These are phyloP conservation scores for Zymoseptoria crescenta DNA, from an alignment of 2,329 filamentous ascomycete species.

Conservation along the genomic window DNA sequence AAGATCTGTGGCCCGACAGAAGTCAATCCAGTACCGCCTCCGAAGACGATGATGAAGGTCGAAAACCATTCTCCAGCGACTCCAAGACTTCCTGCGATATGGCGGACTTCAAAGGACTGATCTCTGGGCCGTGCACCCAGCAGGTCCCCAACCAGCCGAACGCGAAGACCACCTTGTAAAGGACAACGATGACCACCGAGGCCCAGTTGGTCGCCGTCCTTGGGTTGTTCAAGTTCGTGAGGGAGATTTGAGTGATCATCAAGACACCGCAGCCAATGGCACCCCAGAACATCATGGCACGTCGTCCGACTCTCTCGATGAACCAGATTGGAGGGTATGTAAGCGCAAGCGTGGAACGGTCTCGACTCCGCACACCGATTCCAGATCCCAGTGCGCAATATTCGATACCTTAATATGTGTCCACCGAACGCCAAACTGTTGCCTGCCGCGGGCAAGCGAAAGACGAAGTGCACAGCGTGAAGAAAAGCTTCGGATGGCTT, in stretches of 20 bases:
- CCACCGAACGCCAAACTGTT: constrained; percentile 29
- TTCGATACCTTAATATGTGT: constrained; percentile 28
- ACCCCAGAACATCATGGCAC: constrained; percentile 25
- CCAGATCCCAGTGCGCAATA: constrained; percentile 31
- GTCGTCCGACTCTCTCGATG: constrained; percentile 29
- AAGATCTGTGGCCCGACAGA: constrained; percentile 33
- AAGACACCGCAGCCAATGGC: constrained; percentile 22
- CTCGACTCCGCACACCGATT: no score
- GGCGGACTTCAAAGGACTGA: constrained; percentile 28
- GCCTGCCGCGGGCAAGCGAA: constrained; percentile 23
- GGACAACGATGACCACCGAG: constrained; percentile 23
- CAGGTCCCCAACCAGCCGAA: constrained; percentile 29
- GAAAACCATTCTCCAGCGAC: constrained; percentile 24
- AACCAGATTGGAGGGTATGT: constrained; percentile 18
- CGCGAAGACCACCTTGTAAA: constrained; percentile 25
- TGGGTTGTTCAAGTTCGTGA: constrained; percentile 15
- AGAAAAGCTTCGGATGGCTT: no score
- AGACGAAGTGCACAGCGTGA: constrained; percentile 26
- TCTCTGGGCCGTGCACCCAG: constrained; percentile 33
- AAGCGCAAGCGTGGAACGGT: no score
- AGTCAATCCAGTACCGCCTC: constrained; percentile 23
- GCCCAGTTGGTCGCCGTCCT: constrained; percentile 21
- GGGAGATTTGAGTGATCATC: constrained; percentile 24
- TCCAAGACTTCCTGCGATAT: constrained; percentile 24
- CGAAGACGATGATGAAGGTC: constrained; percentile 25